Evolutionary conservation across 2,329 filamentous ascomycete genomes (phyloP), one percentile per base, ranked within the genome.

Genomic region (Stagonosporopsis cucurbitacearum): DNA sequence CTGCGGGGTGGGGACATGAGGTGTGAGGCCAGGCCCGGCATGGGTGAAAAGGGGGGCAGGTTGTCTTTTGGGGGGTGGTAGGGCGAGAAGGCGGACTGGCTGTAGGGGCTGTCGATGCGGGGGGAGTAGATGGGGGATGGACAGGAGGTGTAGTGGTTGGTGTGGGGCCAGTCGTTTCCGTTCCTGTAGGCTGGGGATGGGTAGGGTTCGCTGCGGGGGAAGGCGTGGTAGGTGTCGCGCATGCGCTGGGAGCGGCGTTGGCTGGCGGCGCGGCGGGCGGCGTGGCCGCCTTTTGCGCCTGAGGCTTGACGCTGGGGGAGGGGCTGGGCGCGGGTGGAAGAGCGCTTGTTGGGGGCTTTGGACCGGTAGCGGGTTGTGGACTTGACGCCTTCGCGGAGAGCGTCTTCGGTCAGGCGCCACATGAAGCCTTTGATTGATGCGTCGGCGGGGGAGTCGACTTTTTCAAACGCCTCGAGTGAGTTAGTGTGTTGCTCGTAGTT

Each of bases 341-440:
- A 62, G 28, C 77, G 78, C 62, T 78, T 79, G 63, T 79, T 78
- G 30, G 78, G 76, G 28, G 76, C 71, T 65, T 81, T 81, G 58
- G 61, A 69, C 57, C 80, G 77, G 62, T 80, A 82, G 33, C 79
- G 77, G 0, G 94, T 97, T 0, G 94, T 98, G 55, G 91, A 94
- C 75, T 92, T 86, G 45, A 97, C 90, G 23, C 91, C 90, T 22
- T 88, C 78, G 19, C 77, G 76, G 28, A 91, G 78, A 0, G 91
- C 91, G 73, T 88, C 86, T 1, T 86, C 79, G 32, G 88, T 87
- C 23, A 98, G 79, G 39, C 87, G 84, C 94, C 94, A 98, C 73
- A 89, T 85, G 44, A 84, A 87, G 2, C 85, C 84, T 70, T 89
- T 92, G 69, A 89, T 87, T 8, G 80, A 70, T 51, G 86, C 84